A percentile compares a stretch with the other conserved stretches of the same genome.
These are phyloP conservation scores for Chlorella sp. DNA, from an alignment of 139 green algal genomes.

Conservation along the genomic window DNA sequence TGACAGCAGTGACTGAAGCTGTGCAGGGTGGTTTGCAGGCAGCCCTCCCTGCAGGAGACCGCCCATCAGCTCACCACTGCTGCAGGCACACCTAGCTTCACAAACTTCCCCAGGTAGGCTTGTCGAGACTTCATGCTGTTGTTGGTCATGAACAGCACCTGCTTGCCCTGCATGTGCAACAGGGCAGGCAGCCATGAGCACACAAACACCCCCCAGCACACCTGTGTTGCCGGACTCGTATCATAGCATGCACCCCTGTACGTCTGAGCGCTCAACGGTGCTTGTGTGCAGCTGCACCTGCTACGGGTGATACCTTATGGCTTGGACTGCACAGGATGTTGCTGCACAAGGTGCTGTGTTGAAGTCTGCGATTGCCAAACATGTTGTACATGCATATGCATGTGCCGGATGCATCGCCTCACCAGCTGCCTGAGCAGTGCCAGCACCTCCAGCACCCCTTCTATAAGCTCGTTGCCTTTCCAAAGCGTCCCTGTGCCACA, in stretches of 20 bases:
- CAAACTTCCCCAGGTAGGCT: constrained; percentile 87
- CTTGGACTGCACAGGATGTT: not conserved
- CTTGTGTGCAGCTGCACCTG: no score
- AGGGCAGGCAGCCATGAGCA: not conserved
- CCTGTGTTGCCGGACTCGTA: not conserved
- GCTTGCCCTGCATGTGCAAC: constrained; percentile 83
- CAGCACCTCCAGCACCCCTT: constrained; percentile 23
- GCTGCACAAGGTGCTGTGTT: no score
- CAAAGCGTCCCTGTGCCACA: constrained; percentile 16
- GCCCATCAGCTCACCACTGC: no score
- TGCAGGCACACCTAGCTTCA: no score
- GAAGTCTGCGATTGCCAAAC: no score
- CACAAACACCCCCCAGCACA: not conserved
- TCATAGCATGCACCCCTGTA: no score
- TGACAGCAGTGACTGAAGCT: no score
- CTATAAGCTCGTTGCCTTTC: constrained; percentile 27
- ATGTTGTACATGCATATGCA: no score
- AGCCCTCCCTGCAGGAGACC: no score
- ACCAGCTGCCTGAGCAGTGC: constrained; percentile 13
- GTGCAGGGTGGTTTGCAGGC: no score
- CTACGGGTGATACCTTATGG: not conserved
- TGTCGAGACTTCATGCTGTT: constrained; percentile 91
- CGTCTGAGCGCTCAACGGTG: no score
- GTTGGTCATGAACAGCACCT: constrained; percentile 97
- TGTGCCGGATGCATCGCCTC: no score